Evolutionary conservation across 495 filamentous ascomycete genomes (phyloP).

Genomic region (Aspergillus diversus): DNA sequence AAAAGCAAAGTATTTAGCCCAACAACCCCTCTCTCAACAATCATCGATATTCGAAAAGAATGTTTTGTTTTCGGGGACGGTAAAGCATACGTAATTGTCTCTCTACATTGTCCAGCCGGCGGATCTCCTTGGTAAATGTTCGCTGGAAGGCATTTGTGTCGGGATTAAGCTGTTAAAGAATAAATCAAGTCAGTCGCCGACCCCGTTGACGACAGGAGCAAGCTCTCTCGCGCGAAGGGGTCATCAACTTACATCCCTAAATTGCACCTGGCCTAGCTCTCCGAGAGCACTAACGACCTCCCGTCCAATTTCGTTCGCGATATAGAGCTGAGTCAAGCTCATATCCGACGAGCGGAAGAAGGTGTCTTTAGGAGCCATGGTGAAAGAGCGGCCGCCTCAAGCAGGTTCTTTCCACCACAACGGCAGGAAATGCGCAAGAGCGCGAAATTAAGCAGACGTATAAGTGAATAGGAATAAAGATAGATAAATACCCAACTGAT

Average conservation of each 20-base stretch:
- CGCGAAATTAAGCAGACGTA: slow-evolving; percentile 6
- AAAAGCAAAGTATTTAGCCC: slow-evolving; percentile 10
- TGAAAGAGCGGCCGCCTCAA: slow-evolving; percentile 35
- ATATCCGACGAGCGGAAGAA: slow-evolving; percentile 99
- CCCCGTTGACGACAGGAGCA: neutral
- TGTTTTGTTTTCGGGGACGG: neutral
- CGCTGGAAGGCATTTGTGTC: slow-evolving; percentile 93
- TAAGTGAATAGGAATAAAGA: slow-evolving; percentile 18
- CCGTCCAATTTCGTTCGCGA: slow-evolving; percentile 96
- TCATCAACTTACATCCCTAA: slow-evolving; percentile 79
- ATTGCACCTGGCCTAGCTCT: slow-evolving; percentile 93
- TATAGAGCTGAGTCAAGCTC: slow-evolving; percentile 99
- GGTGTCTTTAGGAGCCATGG: slow-evolving; percentile 73
- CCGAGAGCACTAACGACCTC: slow-evolving; percentile 97
- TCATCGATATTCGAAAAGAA: too few relatives aligned
- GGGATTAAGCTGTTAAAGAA: slow-evolving; percentile 73
- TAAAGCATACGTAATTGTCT: slow-evolving; percentile 82
- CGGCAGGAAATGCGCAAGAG: slow-evolving; percentile 18
- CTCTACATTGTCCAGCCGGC: slow-evolving; percentile 96
- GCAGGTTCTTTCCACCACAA: slow-evolving; percentile 35
- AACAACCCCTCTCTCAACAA: neutral
- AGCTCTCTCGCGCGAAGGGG: neutral
- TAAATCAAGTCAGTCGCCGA: slow-evolving; percentile 21
- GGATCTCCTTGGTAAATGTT: slow-evolving; percentile 96
- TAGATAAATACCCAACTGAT: slow-evolving; percentile 10